Percentiles rank a stretch among this genome's conserved stretches.
Conservation (phyloP, 805 yeast genomes). For the Hanseniaspora thailandica region DNA sequence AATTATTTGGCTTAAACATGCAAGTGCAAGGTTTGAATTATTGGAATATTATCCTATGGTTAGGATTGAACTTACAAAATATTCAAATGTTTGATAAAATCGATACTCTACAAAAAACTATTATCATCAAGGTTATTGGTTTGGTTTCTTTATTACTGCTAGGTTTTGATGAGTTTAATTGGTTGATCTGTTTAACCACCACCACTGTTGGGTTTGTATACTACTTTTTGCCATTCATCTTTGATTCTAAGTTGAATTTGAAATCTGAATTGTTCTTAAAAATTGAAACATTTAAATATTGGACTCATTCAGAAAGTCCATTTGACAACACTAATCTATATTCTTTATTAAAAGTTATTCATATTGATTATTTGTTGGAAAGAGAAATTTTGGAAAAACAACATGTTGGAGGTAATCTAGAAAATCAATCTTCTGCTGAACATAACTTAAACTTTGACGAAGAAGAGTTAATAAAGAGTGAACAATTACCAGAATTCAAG, state of each 20-base stretch:
- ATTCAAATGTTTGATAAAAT: background rate
- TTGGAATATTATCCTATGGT: slow-evolving; percentile 11
- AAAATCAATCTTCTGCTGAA: slow-evolving; percentile 17
- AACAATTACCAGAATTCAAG: background rate
- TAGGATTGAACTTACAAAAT: slow-evolving; percentile 4
- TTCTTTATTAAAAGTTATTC: slow-evolving; percentile 4
- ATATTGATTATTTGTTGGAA: slow-evolving; percentile 12
- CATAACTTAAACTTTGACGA: slow-evolving; percentile 2
- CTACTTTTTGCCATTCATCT: slow-evolving; percentile 2
- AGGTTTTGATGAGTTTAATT: slow-evolving; percentile 6
- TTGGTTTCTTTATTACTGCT: background rate
- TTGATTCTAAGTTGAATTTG: slow-evolving; percentile 11
- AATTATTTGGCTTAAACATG: slow-evolving; percentile 18
- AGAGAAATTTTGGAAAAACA: slow-evolving; percentile 5
- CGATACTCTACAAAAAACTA: background rate
- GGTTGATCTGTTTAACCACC: slow-evolving; percentile 1
- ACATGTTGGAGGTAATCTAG: slow-evolving; percentile 23
- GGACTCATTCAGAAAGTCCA: slow-evolving; percentile 11
- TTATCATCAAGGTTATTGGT: background rate
- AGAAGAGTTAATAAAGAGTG: background rate
- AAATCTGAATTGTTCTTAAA: slow-evolving; percentile 11
- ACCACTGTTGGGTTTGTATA: slow-evolving; percentile 5
- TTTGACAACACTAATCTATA: slow-evolving; percentile 3
- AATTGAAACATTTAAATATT: slow-evolving; percentile 12
- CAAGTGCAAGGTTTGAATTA: slow-evolving; percentile 10